Base-by-base conservation (phyloP, 2,329 filamentous ascomycete species). In the Fusarium hainanense region DNA sequence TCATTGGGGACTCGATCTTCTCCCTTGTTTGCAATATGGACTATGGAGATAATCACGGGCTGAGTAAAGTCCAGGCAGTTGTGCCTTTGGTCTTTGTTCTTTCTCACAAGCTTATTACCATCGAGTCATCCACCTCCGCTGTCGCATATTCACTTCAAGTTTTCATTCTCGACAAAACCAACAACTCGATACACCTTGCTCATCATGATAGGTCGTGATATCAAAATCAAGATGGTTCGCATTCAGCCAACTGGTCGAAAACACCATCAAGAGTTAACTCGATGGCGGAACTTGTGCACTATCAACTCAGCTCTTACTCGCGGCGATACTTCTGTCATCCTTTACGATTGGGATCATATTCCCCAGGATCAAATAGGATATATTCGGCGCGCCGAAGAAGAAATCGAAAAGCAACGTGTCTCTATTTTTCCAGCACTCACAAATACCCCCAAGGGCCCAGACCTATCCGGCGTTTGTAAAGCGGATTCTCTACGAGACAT, bases 81-180 rank as follows among this genome's bases (percentile, higher is more conserved):
- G 46, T 47, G 20, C 25, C 28, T 46, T 25, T 25, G 14, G 63
- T 28, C 71, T 74, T 74, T 74, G 71, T 74, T 58, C 52, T 25
- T 13, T 23, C 37, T 50, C 51, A 62, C 64, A 63, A 63, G 65
- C 41, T 71, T 74, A 74, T 74, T 73, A 74, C 71, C 55, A 41
- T 34, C 47, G 27, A 60, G 61, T 21, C 40, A 30, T 52, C 54
- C 56, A 25, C 46, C 20, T 30, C n/a, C 51, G 16, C 14, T 34
- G 11, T n/a, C 44, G n/a, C 56, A 32, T 43, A 7, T 21, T 43
- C 28, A 25, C 28, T 46, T 13, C 13, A 34, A 20, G n/a, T 56
- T 32, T 21, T 30, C 43, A 41, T 34, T 28, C 34, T 40, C 28
- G 34, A 49, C 18, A 63, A 34, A 41, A 58, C 25, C 43, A 54